Conservation (phyloP, 306 rosid genomes). For the Vicia faba region DNA sequence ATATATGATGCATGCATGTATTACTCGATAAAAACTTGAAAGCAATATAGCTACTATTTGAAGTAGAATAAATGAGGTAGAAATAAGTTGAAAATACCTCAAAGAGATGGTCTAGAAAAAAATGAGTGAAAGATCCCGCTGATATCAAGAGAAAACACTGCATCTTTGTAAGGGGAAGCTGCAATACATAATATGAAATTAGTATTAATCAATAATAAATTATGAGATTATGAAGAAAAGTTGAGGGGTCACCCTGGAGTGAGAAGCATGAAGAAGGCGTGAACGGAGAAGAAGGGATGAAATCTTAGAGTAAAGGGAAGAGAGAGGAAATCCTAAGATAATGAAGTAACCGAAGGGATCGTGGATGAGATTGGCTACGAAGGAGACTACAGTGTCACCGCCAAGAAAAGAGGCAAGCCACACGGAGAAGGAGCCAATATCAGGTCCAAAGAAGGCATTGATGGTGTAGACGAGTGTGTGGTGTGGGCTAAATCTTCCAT, state of each 20-base stretch:
- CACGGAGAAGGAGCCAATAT: constrained; percentile 82
- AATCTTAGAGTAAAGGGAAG: constrained; percentile 61
- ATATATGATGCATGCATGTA: neutral
- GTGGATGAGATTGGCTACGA: constrained; percentile 57
- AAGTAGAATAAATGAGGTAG: too few species aligned
- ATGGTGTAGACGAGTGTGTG: constrained; percentile 66
- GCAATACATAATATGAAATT: constrained; percentile 41
- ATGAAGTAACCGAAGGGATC: constrained; percentile 64
- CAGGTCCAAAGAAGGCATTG: constrained; percentile 92
- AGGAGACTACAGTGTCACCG: constrained; percentile 46
- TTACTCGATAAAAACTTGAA: too few species aligned
- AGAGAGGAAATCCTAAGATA: constrained; percentile 70
- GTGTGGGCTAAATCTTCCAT: constrained; percentile 76
- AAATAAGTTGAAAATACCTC: too few species aligned
- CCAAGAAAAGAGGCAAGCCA: constrained; percentile 64
- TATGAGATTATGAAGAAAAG: neutral
- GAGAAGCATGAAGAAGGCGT: constrained; percentile 65
- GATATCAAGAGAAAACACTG: constrained; percentile 73
- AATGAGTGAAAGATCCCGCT: constrained; percentile 87
- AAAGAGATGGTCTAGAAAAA: too few species aligned
- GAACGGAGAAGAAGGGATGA: constrained; percentile 52
- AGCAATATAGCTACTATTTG: neutral
- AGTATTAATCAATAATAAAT: neutral
- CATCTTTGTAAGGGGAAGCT: constrained; percentile 61
- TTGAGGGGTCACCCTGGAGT: constrained; percentile 47